These are phyloP conservation scores for Emergomyces africanus DNA, from an alignment of 2,329 filamentous ascomycete species.

Conservation along the genomic window DNA sequence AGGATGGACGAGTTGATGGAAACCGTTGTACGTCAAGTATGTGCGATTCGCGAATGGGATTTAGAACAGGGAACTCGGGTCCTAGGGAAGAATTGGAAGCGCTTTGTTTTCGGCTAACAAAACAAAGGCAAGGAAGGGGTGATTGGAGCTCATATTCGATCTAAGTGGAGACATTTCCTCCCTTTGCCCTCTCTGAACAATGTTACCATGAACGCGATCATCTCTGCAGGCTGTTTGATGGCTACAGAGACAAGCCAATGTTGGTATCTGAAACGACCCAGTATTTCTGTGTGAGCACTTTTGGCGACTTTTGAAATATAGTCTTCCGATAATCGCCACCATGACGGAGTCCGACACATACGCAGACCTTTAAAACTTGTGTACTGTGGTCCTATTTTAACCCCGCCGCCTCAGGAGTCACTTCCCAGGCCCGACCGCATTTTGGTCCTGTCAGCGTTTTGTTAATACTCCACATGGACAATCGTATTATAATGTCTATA, in stretches of 20 bases:
- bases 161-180: background rate
- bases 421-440: background rate
- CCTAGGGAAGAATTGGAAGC: conserved; percentile 62
- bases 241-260: background rate
- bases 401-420: background rate
- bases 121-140: background rate
- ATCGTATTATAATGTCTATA: background rate
- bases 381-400: background rate
- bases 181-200: background rate
- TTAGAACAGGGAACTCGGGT: conserved; percentile 56
- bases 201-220: background rate
- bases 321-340: background rate
- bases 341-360: background rate
- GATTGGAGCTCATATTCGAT: background rate
- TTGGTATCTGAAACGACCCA: background rate
- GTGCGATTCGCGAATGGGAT: conserved; percentile 63
- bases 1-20: conserved; percentile 69
- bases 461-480: background rate
- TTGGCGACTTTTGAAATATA: background rate
- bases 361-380: background rate
- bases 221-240: background rate
- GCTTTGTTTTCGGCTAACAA: conserved; percentile 55
- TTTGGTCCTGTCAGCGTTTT: background rate
- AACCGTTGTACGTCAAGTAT: conserved; percentile 63
- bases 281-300: background rate